Evolutionary conservation across 768 basidiomycete species (phyloP).

Genomic region (Hortiboletus flavorubellus): DNA sequence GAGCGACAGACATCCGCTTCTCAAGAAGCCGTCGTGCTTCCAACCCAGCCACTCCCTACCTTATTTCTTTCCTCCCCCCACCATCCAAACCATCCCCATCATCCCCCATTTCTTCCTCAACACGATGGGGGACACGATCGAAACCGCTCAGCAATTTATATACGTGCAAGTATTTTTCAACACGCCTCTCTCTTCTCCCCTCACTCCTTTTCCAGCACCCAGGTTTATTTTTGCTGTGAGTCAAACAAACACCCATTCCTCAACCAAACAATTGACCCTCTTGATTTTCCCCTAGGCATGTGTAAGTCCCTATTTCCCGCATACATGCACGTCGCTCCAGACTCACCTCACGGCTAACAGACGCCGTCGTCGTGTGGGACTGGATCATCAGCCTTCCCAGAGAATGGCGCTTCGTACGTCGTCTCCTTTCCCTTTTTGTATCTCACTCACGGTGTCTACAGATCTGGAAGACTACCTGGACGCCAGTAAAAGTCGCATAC

Average conservation of each 20-base stretch:
- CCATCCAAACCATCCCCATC: conserved; percentile 4
- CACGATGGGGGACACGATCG: conserved; percentile 44
- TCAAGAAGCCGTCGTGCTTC: conserved; percentile 30
- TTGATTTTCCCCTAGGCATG: conserved; percentile 52
- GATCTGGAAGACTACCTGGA: conserved; percentile 85
- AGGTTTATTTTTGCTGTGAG: conserved; percentile 86
- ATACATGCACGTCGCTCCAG: conserved; percentile 16
- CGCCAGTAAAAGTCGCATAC: conserved; percentile 79
- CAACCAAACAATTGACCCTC: conserved; percentile 29
- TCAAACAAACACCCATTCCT: conserved; percentile 24
- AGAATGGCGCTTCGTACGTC: conserved; percentile 72
- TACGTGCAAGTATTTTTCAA: conserved; percentile 48
- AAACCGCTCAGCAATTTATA: conserved; percentile 71
- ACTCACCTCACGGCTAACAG: conserved; percentile 34
- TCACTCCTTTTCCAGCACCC: conserved; percentile 38
- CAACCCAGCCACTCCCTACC: conserved; percentile 20
- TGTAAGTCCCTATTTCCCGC: conserved; percentile 42
- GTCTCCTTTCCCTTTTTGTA: not conserved
- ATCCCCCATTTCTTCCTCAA: conserved; percentile 19
- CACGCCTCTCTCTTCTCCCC: not conserved
- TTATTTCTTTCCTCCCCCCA: conserved; percentile 27
- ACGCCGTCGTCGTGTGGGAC: conserved; percentile 82
- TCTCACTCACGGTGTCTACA: conserved; percentile 25
- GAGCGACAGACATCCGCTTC: conserved; percentile 26
- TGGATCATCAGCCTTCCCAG: conserved; percentile 76